Percentiles rank a stretch among this genome's conserved stretches.
Evolutionary conservation across 1,139 yeast species (phyloP).

Genomic region (Geotrichum aggregatum): DNA sequence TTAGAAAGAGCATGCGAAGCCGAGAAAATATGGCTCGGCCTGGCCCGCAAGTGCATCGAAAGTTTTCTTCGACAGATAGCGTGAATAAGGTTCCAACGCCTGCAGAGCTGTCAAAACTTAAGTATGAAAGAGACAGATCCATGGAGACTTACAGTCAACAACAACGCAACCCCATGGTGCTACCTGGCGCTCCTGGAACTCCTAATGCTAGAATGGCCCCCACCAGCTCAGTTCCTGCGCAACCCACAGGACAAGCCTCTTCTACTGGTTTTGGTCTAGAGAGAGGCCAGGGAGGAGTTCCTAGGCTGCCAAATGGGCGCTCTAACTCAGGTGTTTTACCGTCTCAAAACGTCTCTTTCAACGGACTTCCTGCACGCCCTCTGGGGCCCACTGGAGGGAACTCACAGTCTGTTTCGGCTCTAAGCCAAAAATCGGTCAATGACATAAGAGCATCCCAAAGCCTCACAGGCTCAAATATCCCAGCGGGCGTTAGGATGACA

Average conservation of each 20-base stretch:
- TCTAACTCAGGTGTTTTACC: conserved; percentile 4
- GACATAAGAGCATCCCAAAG: conserved; percentile 5
- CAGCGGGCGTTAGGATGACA: conserved; percentile 6
- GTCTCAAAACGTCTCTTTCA: not conserved
- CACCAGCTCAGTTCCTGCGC: conserved; percentile 32
- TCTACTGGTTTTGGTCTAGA: conserved; percentile 74
- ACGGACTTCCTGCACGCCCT: not conserved
- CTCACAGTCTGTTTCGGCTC: conserved; percentile 2
- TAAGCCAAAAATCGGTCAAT: not conserved
- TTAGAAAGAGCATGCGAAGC: conserved; percentile 83
- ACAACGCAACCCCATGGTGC: conserved; percentile 1
- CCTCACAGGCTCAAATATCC: not conserved
- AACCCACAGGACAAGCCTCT: conserved; percentile 43
- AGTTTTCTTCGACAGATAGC: conserved; percentile 20
- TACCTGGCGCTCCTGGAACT: conserved; percentile 5
- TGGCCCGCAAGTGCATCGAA: conserved; percentile 37
- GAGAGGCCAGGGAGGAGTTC: conserved; percentile 79
- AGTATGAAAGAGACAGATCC: conserved; percentile 37
- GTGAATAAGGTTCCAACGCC: conserved; percentile 52
- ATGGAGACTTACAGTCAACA: conserved; percentile 7
- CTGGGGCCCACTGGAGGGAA: conserved; percentile 19
- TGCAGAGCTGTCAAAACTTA: conserved; percentile 64
- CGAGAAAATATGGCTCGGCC: conserved; percentile 69
- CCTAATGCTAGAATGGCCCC: not conserved
- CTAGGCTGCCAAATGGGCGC: conserved; percentile 37